Evolutionary conservation across 345 rosid species (phyloP).

Genomic region (Draba incana): DNA sequence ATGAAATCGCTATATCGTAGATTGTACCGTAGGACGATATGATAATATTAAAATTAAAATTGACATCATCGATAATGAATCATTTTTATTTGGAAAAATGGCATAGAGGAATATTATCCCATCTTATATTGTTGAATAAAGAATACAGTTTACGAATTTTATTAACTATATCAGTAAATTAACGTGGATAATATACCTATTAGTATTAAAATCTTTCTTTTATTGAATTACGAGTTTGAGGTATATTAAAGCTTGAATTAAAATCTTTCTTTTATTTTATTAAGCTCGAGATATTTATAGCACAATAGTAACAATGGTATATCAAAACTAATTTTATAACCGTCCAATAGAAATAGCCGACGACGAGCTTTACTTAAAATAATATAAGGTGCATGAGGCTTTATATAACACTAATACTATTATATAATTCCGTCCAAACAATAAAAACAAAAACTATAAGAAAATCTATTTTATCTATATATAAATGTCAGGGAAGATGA

Average conservation of each 20-base stretch:
- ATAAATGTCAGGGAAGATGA: conserved; percentile 42
- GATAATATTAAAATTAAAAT: background rate
- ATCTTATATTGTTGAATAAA: too few relatives aligned
- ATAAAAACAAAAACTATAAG: conserved; percentile 30
- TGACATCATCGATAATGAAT: background rate
- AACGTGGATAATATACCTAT: too few relatives aligned
- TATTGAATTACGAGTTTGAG: background rate
- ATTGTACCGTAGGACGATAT: background rate
- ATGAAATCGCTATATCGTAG: background rate
- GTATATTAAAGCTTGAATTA: background rate
- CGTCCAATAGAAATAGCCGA: conserved; percentile 37
- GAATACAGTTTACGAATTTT: too few relatives aligned
- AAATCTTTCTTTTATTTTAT: background rate
- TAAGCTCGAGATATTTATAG: background rate
- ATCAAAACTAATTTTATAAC: background rate
- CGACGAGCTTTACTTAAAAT: conserved; percentile 30
- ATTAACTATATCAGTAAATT: too few relatives aligned
- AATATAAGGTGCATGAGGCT: conserved; percentile 38
- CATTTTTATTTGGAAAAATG: too few relatives aligned
- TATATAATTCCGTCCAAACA: conserved; percentile 39
- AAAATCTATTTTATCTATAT: conserved; percentile 18
- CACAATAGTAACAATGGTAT: conserved; percentile 8
- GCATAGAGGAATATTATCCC: too few relatives aligned
- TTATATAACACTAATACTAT: conserved; percentile 28
- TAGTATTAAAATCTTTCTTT: too few relatives aligned